These are phyloP conservation scores for Aspergillus biplanus DNA, from an alignment of 495 filamentous ascomycete genomes.

Conservation along the genomic window DNA sequence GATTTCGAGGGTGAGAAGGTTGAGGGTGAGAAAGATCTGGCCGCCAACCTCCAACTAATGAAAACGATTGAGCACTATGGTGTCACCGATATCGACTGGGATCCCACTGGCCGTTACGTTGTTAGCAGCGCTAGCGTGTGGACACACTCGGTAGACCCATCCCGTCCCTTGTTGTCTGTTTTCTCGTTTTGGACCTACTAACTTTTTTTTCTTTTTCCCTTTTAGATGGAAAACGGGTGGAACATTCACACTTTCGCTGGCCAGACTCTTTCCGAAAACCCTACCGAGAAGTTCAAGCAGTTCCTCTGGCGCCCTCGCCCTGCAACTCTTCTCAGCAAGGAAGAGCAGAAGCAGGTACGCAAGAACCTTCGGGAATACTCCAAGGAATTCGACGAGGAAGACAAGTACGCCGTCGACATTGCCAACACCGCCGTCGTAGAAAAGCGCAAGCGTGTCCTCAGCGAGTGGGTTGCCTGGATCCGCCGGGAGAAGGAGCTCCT, in stretches of 20 bases:
- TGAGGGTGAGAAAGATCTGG: constrained; percentile 89
- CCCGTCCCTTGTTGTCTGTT: not conserved
- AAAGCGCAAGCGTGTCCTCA: constrained; percentile 76
- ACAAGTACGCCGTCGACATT: constrained; percentile 85
- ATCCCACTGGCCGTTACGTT: constrained; percentile 92
- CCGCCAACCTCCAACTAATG: constrained; percentile 93
- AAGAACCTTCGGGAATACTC: constrained; percentile 98
- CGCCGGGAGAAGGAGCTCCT: constrained; percentile 73
- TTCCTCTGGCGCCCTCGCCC: constrained; percentile 92
- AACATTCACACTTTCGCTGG: constrained; percentile 97
- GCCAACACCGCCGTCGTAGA: constrained; percentile 94
- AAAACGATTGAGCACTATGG: constrained; percentile 93
- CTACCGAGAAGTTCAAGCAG: constrained; percentile 97
- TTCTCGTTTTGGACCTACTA: constrained; percentile 33
- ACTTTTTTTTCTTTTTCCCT: constrained; percentile 19
- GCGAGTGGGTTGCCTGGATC: constrained; percentile 90
- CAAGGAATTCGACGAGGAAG: constrained; percentile 92
- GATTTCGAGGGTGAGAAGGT: constrained; percentile 97
- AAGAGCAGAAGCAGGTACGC: constrained; percentile 96
- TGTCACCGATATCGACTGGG: constrained; percentile 97
- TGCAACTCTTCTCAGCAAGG: constrained; percentile 81
- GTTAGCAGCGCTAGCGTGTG: constrained; percentile 89
- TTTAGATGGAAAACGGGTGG: constrained; percentile 97
- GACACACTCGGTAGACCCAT: constrained; percentile 82
- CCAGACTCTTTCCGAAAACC: constrained; percentile 85